Evolutionary conservation across 176 grass and related monocot species (phyloP), one percentile per base, ranked within the genome.

Genomic region (Carex pumila): DNA sequence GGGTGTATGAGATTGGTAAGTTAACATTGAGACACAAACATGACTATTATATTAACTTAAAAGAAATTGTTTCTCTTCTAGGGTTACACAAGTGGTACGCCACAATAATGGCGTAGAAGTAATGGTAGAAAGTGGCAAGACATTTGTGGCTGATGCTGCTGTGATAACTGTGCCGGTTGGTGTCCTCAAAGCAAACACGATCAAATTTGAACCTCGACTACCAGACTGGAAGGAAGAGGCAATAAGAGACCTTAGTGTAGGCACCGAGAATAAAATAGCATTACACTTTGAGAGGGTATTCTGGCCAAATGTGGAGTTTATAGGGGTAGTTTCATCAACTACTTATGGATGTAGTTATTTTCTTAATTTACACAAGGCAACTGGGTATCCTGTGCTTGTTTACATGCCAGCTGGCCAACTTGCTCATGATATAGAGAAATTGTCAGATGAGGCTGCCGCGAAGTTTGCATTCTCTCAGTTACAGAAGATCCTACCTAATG

Each of bases 261-360:
- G 97, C 85, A 87, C 91, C 2, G 97, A 99, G 55, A 99, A 99
- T 87, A 99, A 99, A 82, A 96, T 99, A 83, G 89, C 89, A 62
- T 89, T 99, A 66, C 97, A 99, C 72, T 99, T 99, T 58, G 78
- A 89, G 54, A 89, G 90, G 83, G 90, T 99, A 83, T 99, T 99
- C 88, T 99, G 97, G 97, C 93, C 93, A 88, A 99, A 99, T 21
- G 97, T 99, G 61, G 97, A 99, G 89, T 99, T 99, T 74, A 64
- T 96, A 53, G 97, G 97, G 75, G 87, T 99, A 19, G 93, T 99
- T 88, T 91, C 97, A 78, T 84, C 89, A 13, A 95, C 86, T 36
- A 83, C 97, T 11, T 99, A 99, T 69, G 97, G 97, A 7, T 99
- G 97, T 86, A 99, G 97, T 87, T 99, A 99, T 86, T 99, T 99